Conservation (phyloP, 2,329 filamentous ascomycete species). For the Davidsoniella virescens region DNA sequence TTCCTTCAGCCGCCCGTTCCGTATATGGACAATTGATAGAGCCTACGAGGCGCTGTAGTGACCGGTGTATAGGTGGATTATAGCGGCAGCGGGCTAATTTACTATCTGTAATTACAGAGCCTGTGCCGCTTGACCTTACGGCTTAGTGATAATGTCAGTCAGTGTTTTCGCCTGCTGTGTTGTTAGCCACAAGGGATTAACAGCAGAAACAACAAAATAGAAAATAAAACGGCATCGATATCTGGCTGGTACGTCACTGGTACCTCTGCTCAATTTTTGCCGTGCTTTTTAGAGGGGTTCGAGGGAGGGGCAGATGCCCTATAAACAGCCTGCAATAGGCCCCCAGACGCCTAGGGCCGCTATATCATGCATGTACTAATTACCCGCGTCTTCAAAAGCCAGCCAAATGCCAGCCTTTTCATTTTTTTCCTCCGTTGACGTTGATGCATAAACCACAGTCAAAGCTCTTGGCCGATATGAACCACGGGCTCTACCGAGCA, state of each 20-base stretch:
- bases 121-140: too few species aligned
- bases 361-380: conserved; percentile 10
- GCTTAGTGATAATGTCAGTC: too few species aligned
- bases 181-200: not conserved
- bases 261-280: not conserved
- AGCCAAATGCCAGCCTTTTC: not conserved
- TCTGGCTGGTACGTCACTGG: conserved; percentile 5
- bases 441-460: too few species aligned
- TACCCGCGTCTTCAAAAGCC: conserved; percentile 1
- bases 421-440: not conserved
- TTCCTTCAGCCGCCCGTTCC: not conserved
- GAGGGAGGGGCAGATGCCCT: conserved; percentile 7
- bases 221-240: not conserved
- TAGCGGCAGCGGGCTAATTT: too few species aligned
- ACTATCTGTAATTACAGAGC: too few species aligned
- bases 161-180: too few species aligned
- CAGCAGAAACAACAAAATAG: not conserved
- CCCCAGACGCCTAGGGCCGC: not conserved
- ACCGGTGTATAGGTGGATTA: too few species aligned
- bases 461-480: too few species aligned
- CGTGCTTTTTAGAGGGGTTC: not conserved
- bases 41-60: too few species aligned
- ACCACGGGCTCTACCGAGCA: too few species aligned
- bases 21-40: too few species aligned
- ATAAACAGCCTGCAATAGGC: not conserved